phyloP scores from a whole-genome alignment of 768 basidiomycete genomes.

The Mycena amicta region DNA sequence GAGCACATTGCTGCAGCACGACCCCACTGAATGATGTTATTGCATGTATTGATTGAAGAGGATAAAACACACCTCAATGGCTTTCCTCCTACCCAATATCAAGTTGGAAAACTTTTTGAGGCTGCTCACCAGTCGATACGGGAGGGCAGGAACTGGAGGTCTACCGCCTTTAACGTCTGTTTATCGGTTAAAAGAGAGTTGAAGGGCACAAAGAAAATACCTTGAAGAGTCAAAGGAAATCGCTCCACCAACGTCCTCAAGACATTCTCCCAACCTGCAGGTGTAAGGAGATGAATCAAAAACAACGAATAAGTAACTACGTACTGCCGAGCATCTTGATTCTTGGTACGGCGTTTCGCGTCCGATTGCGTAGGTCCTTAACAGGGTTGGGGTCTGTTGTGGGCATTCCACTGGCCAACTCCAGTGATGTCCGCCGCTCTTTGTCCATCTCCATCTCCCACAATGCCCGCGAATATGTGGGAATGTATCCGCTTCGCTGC shows the following conservation, averaged over 20 bases:
- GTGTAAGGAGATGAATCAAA: not conserved
- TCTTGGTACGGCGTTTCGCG: constrained; percentile 12
- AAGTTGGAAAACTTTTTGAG: constrained; percentile 38
- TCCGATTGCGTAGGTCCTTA: constrained; percentile 12
- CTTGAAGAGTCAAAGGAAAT: constrained; percentile 49
- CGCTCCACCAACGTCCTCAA: constrained; percentile 35
- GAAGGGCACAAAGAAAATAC: constrained; percentile 23
- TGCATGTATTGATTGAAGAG: not conserved
- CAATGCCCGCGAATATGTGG: constrained; percentile 36
- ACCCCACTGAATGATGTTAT: constrained; percentile 41
- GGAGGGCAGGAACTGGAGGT: constrained; percentile 28
- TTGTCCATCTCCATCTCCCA: constrained; percentile 37
- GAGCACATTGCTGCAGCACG: constrained; percentile 48
- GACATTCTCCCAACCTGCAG: constrained; percentile 30
- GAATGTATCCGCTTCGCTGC: constrained; percentile 31
- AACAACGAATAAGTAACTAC: not conserved
- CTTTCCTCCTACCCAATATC: constrained; percentile 49
- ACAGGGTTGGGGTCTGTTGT: not conserved
- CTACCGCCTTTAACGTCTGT: constrained; percentile 32
- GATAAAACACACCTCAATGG: constrained; percentile 45
- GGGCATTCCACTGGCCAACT: not conserved
- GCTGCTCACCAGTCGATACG: constrained; percentile 43
- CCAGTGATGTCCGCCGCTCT: constrained; percentile 5
- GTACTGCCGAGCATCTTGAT: constrained; percentile 16
- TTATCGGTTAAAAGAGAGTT: not conserved